phyloP scores from a whole-genome alignment of 2,329 filamentous ascomycete species.

The Bipolaris zeicola region DNA sequence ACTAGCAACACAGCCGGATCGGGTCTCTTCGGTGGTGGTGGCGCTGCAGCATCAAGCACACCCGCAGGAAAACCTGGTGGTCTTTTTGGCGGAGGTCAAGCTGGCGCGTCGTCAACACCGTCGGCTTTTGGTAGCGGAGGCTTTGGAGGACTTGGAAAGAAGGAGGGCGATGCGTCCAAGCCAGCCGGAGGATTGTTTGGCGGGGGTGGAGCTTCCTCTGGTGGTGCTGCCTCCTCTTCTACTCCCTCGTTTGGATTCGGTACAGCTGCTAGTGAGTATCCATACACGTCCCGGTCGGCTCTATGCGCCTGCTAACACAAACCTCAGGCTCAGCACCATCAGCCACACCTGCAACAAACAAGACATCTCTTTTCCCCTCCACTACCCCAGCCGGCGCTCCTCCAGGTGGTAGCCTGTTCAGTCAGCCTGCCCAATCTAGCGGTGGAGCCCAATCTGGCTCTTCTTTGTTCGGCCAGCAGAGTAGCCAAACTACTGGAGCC shows the following conservation, averaged over 20 bases:
- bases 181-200: slow-evolving; percentile 27
- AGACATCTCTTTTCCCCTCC: slow-evolving; percentile 46
- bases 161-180: slow-evolving; percentile 30
- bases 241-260: slow-evolving; percentile 22
- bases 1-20: slow-evolving; percentile 20
- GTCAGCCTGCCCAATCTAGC: slow-evolving; percentile 26
- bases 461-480: slow-evolving; percentile 29
- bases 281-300: not conserved
- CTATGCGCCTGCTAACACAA: slow-evolving; percentile 14
- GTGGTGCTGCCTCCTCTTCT: slow-evolving; percentile 24
- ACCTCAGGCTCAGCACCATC: slow-evolving; percentile 29
- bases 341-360: slow-evolving; percentile 45
- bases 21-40: slow-evolving; percentile 32
- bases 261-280: slow-evolving; percentile 16
- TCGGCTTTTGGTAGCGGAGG: slow-evolving; percentile 18
- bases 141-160: slow-evolving; percentile 24
- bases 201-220: slow-evolving; percentile 17
- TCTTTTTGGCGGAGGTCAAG: slow-evolving; percentile 35
- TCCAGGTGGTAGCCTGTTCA: slow-evolving; percentile 40
- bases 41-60: slow-evolving; percentile 31
- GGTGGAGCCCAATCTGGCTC: slow-evolving; percentile 17
- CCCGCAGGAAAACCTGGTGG: slow-evolving; percentile 36
- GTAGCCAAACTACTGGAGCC: slow-evolving; percentile 13
- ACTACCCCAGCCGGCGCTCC: slow-evolving; percentile 49
- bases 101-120: slow-evolving; percentile 28